phyloP scores from a whole-genome alignment of 768 basidiomycete genomes.

The Pleurotus eryngii region DNA sequence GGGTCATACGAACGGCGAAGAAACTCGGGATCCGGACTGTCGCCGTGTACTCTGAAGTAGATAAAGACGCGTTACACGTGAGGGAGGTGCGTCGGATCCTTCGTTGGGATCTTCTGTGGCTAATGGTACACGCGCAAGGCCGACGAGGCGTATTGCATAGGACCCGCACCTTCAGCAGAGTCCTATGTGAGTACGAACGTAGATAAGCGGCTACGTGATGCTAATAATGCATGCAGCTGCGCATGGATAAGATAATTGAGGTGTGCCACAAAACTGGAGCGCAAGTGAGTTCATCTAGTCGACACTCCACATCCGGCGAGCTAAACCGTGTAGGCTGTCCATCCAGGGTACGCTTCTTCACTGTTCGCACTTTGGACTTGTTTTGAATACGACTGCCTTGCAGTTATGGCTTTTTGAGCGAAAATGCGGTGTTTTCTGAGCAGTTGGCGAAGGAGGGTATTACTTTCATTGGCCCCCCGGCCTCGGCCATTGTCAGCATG shows the following conservation, averaged over 20 bases:
- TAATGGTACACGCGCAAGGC: slow-evolving; percentile 36
- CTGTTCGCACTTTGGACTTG: slow-evolving; percentile 3
- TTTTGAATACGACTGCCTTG: neutral
- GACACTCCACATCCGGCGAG: neutral
- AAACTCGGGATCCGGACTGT: slow-evolving; percentile 90
- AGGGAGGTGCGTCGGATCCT: slow-evolving; percentile 48
- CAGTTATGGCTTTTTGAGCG: slow-evolving; percentile 89
- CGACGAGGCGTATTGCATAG: slow-evolving; percentile 90
- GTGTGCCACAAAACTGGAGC: slow-evolving; percentile 80
- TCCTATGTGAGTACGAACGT: slow-evolving; percentile 68
- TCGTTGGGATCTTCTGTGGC: too few species aligned
- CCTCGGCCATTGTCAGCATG: slow-evolving; percentile 88
- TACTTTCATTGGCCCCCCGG: slow-evolving; percentile 88
- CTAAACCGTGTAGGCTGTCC: slow-evolving; percentile 62
- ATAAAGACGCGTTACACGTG: slow-evolving; percentile 79
- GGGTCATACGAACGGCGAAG: slow-evolving; percentile 87
- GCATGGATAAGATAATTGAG: slow-evolving; percentile 86
- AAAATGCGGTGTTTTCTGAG: slow-evolving; percentile 82
- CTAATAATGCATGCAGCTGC: slow-evolving; percentile 45
- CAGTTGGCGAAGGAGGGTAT: slow-evolving; percentile 74
- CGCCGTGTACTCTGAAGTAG: slow-evolving; percentile 88
- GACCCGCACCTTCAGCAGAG: slow-evolving; percentile 83
- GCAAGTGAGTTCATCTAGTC: slow-evolving; percentile 50
- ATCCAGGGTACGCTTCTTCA: slow-evolving; percentile 68
- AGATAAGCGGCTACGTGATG: neutral